Conservation (phyloP, 2,329 filamentous ascomycete species). For the Lecanicillium sp. region DNA sequence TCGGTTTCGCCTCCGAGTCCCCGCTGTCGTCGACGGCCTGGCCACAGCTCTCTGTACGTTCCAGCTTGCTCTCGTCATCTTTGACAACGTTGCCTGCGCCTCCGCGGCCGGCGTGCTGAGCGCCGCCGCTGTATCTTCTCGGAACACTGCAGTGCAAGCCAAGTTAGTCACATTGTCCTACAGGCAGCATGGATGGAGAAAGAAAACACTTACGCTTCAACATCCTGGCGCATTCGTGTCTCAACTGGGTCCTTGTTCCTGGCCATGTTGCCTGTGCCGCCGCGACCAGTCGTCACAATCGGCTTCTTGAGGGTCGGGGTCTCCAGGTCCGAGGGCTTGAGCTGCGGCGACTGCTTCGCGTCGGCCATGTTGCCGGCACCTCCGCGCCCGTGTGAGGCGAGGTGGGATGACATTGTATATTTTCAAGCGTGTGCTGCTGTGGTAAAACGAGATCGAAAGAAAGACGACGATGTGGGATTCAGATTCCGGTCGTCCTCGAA, state of each 20-base stretch:
- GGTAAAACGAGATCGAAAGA: too few relatives aligned
- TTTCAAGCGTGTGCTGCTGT: too few relatives aligned
- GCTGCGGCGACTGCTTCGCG: slow-evolving; percentile 39
- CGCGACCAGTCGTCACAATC: slow-evolving; percentile 84
- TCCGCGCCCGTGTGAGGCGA: slow-evolving; percentile 64
- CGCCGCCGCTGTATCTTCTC: slow-evolving; percentile 48
- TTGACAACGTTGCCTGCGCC: slow-evolving; percentile 65
- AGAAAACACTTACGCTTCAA: slow-evolving; percentile 51
- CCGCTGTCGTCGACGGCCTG: slow-evolving; percentile 23
- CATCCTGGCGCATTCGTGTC: slow-evolving; percentile 76
- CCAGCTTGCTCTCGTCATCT: slow-evolving; percentile 31
- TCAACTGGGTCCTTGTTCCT: slow-evolving; percentile 60
- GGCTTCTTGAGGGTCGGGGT: slow-evolving; percentile 77
- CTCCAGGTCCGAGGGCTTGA: slow-evolving; percentile 56
- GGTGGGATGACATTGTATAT: slow-evolving; percentile 27
- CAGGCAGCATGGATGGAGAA: slow-evolving; percentile 8
- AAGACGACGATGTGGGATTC: too few relatives aligned
- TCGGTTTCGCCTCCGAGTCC: slow-evolving; percentile 12
- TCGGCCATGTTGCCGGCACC: slow-evolving; percentile 69
- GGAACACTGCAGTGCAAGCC: slow-evolving; percentile 30
- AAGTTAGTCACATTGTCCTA: slow-evolving; percentile 6
- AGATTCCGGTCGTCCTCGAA: too few relatives aligned
- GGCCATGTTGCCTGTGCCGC: slow-evolving; percentile 83
- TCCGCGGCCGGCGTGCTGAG: slow-evolving; percentile 62
- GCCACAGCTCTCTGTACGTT: slow-evolving; percentile 22